Evolutionary conservation across 352 stramenopile genomes (phyloP).

Genomic region (Phytophthora palmivora): DNA sequence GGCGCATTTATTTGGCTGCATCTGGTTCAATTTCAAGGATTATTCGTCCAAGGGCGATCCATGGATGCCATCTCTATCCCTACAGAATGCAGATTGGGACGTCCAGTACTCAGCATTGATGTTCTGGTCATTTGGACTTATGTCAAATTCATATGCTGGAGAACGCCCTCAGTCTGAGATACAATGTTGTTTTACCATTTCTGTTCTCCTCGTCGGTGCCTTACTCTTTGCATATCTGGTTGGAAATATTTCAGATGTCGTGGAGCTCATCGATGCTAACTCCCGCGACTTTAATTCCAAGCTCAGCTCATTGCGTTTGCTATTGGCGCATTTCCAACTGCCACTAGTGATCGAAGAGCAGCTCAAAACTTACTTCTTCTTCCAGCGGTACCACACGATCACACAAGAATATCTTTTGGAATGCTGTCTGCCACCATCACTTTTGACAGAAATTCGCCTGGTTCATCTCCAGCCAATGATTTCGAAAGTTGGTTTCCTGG

Average conservation of each 20-base stretch:
- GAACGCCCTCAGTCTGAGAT: constrained; percentile 45
- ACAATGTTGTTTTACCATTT: constrained; percentile 56
- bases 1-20: constrained; percentile 55
- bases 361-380: constrained; percentile 78
- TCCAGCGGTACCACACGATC: constrained; percentile 65
- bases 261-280: constrained; percentile 59
- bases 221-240: constrained; percentile 65
- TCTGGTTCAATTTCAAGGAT: constrained; percentile 68
- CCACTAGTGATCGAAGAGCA: constrained; percentile 51
- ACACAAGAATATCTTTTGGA: constrained; percentile 64
- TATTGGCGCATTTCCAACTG: constrained; percentile 62
- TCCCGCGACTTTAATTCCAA: constrained; percentile 64
- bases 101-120: constrained; percentile 52
- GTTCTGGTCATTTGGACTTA: constrained; percentile 69
- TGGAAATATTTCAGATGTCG: constrained; percentile 66
- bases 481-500: constrained; percentile 59
- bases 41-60: neutral
- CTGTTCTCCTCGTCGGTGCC: constrained; percentile 50
- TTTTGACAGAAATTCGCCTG: constrained; percentile 63
- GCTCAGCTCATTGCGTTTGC: constrained; percentile 58
- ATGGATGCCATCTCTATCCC: constrained; percentile 17
- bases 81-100: neutral
- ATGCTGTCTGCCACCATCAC: constrained; percentile 53
- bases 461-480: constrained; percentile 70
- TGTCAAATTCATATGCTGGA: constrained; percentile 57